Evolutionary conservation across 305 asterid genomes (phyloP).

Genomic region (Coffea humblotiana): DNA sequence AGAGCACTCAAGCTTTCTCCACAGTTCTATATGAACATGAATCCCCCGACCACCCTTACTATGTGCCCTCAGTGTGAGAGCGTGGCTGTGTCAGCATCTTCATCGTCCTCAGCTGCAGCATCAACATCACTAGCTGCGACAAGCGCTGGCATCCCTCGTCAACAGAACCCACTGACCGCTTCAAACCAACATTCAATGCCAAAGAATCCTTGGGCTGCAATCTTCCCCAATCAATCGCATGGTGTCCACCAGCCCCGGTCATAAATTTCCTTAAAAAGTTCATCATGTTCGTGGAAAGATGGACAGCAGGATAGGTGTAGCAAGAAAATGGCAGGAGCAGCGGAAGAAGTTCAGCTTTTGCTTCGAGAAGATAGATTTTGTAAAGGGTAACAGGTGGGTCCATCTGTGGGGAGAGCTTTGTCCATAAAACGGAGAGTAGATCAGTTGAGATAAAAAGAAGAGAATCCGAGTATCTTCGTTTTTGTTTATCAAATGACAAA

Average conservation of each 20-base stretch:
- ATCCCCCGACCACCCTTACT: slow-evolving; percentile 92
- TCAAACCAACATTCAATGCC: slow-evolving; percentile 38
- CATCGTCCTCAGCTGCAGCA: slow-evolving; percentile 32
- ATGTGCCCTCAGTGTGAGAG: slow-evolving; percentile 99
- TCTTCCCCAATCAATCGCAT: slow-evolving; percentile 37
- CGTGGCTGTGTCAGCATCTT: slow-evolving; percentile 54
- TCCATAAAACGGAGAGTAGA: slow-evolving; percentile 27
- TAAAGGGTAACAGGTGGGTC: slow-evolving; percentile 23
- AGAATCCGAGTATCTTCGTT: slow-evolving; percentile 14
- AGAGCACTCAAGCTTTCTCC: slow-evolving; percentile 80
- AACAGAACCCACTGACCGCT: slow-evolving; percentile 10
- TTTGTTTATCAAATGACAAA: slow-evolving; percentile 21
- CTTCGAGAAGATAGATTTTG: slow-evolving; percentile 9
- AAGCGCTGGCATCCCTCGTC: slow-evolving; percentile 25
- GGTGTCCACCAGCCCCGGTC: slow-evolving; percentile 35
- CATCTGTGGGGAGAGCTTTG: slow-evolving; percentile 15
- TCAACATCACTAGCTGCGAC: slow-evolving; percentile 21
- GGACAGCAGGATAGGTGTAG: not conserved
- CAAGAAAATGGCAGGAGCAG: no score
- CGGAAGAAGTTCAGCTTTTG: not conserved
- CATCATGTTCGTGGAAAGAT: not conserved
- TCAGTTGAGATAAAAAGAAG: slow-evolving; percentile 19
- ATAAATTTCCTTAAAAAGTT: slow-evolving; percentile 3
- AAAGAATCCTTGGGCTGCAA: slow-evolving; percentile 53
- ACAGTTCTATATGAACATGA: slow-evolving; percentile 87